A percentile compares a stretch with the other conserved stretches of the same genome.
Conservation (phyloP, 2,329 filamentous ascomycete species). For the Penicillium sp. region DNA sequence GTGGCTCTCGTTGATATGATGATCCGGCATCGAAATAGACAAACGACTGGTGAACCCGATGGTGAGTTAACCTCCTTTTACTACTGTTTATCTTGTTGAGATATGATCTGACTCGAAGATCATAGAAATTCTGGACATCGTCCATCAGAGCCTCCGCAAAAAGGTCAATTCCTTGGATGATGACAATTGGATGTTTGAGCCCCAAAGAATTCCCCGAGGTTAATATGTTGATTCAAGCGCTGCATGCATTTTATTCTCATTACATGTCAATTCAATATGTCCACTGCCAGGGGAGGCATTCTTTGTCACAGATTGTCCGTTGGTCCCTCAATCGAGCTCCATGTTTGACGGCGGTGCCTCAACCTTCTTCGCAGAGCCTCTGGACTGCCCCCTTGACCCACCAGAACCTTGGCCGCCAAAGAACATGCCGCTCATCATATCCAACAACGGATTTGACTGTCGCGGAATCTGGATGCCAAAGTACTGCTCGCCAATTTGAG, state of each 20-base stretch:
- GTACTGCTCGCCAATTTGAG: constrained; percentile 92
- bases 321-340: constrained; percentile 39
- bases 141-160: constrained; percentile 63
- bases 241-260: constrained; percentile 16
- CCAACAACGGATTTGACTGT: constrained; percentile 86
- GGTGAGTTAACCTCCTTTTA: constrained; percentile 46
- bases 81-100: constrained; percentile 3
- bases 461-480: constrained; percentile 84
- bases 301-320: background rate
- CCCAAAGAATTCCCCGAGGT: constrained; percentile 49
- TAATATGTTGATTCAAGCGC: constrained; percentile 15
- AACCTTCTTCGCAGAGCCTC: constrained; percentile 42
- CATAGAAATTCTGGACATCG: constrained; percentile 62
- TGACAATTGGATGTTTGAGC: constrained; percentile 88
- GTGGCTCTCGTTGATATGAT: constrained; percentile 43
- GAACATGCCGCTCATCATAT: constrained; percentile 97
- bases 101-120: too few species aligned
- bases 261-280: constrained; percentile 15
- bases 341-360: constrained; percentile 42
- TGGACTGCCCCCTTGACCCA: constrained; percentile 39
- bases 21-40: constrained; percentile 38
- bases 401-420: constrained; percentile 52
- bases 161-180: constrained; percentile 70
- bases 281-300: background rate
- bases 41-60: constrained; percentile 58